Conservation (phyloP, 2,329 filamentous ascomycete species). For the Ophiostoma pallidulum region DNA sequence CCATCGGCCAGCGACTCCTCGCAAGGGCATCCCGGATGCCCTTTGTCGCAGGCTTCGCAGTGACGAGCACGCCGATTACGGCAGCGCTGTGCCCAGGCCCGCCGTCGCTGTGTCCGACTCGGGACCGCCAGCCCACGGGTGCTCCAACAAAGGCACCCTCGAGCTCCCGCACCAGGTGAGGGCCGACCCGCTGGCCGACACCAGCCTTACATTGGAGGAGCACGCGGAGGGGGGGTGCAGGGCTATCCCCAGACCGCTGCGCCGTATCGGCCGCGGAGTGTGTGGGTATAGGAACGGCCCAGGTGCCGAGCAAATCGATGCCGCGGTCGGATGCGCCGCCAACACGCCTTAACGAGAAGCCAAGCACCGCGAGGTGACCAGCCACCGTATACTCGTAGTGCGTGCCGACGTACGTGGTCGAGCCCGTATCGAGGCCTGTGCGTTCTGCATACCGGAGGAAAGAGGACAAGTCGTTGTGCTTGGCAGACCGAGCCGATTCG, state of each 20-base stretch:
- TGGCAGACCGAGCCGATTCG: conserved; percentile 30
- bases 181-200: conserved; percentile 37
- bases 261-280: conserved; percentile 1
- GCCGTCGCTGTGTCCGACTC: background rate
- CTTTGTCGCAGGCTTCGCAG: conserved; percentile 61
- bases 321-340: conserved; percentile 60
- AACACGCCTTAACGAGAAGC: conserved; percentile 55
- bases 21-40: conserved; percentile 67
- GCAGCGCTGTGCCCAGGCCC: conserved; percentile 30
- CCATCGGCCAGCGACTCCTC: conserved; percentile 59
- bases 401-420: conserved; percentile 60
- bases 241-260: no score
- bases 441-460: conserved; percentile 57
- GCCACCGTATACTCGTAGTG: conserved; percentile 66
- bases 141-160: conserved; percentile 69
- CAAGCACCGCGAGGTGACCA: conserved; percentile 44
- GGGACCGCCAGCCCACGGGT: conserved; percentile 57
- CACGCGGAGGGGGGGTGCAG: conserved; percentile 31
- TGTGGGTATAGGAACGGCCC: conserved; percentile 44
- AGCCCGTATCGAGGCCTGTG: conserved; percentile 42
- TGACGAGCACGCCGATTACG: conserved; percentile 63
- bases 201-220: conserved; percentile 62
- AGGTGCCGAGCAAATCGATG: conserved; percentile 65
- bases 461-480: conserved; percentile 54
- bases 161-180: conserved; percentile 60